Evolutionary conservation across 2,329 filamentous ascomycete genomes (phyloP).

Genomic region (Claviceps sorghi): DNA sequence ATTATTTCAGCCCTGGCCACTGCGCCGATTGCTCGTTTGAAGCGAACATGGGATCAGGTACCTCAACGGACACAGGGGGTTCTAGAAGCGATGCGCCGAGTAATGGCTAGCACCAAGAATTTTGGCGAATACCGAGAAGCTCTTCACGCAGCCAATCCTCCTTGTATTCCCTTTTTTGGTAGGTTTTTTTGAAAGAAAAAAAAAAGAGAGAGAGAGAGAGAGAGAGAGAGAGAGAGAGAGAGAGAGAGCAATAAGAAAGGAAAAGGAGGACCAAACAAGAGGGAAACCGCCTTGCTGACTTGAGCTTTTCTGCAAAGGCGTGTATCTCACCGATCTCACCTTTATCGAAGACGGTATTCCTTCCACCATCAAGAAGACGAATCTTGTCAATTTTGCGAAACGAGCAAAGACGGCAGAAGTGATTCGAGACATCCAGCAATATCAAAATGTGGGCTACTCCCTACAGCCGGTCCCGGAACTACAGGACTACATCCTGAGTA

Average conservation of each 20-base stretch:
- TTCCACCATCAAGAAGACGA: conserved; percentile 88
- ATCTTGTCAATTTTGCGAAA: conserved; percentile 97
- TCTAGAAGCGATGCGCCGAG: conserved; percentile 77
- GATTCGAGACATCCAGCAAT: conserved; percentile 96
- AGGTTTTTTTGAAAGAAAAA: conserved; percentile 16
- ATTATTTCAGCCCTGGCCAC: conserved; percentile 94
- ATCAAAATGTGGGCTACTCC: conserved; percentile 93
- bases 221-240: background rate
- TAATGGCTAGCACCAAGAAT: conserved; percentile 97
- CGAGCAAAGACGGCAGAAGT: conserved; percentile 95
- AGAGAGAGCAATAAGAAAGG: background rate
- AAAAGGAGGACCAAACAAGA: background rate
- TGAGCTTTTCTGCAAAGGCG: conserved; percentile 32
- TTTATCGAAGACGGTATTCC: conserved; percentile 98
- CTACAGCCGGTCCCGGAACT: conserved; percentile 80
- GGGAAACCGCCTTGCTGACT: background rate
- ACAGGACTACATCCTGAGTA: conserved; percentile 91
- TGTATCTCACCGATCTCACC: conserved; percentile 91
- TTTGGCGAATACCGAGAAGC: conserved; percentile 94
- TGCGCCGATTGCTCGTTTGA: conserved; percentile 84
- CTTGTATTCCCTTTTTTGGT: conserved; percentile 98
- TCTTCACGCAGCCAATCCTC: conserved; percentile 81
- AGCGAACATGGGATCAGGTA: conserved; percentile 87
- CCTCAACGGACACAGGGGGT: conserved; percentile 68
- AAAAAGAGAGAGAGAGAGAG: background rate